A percentile compares a stretch with the other conserved stretches of the same genome.
phyloP scores from a whole-genome alignment of 2,329 filamentous ascomycete genomes.

The Penicillium sp. region DNA sequence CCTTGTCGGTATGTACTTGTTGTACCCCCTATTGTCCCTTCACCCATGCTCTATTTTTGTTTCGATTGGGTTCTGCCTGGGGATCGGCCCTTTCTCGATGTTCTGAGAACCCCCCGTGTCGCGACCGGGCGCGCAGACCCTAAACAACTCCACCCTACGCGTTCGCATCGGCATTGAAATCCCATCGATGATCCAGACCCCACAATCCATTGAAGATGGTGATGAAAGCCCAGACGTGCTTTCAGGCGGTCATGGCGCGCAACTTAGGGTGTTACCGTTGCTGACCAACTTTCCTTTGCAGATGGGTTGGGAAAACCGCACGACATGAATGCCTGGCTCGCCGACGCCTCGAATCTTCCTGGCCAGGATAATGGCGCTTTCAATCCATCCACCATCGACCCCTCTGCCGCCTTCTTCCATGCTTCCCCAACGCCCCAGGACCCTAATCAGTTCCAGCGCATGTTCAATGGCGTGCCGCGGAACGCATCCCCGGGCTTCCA shows the following conservation, averaged over 20 bases:
- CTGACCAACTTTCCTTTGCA: slow-evolving; percentile 28
- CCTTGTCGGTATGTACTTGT: slow-evolving; percentile 43
- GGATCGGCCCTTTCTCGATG: background rate
- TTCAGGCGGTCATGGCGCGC: slow-evolving; percentile 24
- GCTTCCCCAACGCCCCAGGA: slow-evolving; percentile 49
- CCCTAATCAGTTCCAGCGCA: slow-evolving; percentile 56
- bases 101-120: slow-evolving; percentile 17
- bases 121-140: slow-evolving; percentile 25
- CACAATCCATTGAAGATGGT: slow-evolving; percentile 18
- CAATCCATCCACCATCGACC: slow-evolving; percentile 46
- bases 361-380: slow-evolving; percentile 51
- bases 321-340: slow-evolving; percentile 54
- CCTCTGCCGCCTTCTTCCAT: slow-evolving; percentile 49
- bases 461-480: slow-evolving; percentile 81
- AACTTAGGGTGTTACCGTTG: slow-evolving; percentile 2
- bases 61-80: background rate
- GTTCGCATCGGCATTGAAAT: slow-evolving; percentile 9
- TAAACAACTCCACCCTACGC: slow-evolving; percentile 22
- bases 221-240: slow-evolving; percentile 10
- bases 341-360: slow-evolving; percentile 48
- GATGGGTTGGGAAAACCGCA: slow-evolving; percentile 48
- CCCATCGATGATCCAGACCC: background rate
- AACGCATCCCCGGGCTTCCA: slow-evolving; percentile 77
- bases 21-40: slow-evolving; percentile 9
- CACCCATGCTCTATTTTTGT: background rate